phyloP scores from a whole-genome alignment of 2,329 filamentous ascomycete species.

The Clathrospora elynae region DNA sequence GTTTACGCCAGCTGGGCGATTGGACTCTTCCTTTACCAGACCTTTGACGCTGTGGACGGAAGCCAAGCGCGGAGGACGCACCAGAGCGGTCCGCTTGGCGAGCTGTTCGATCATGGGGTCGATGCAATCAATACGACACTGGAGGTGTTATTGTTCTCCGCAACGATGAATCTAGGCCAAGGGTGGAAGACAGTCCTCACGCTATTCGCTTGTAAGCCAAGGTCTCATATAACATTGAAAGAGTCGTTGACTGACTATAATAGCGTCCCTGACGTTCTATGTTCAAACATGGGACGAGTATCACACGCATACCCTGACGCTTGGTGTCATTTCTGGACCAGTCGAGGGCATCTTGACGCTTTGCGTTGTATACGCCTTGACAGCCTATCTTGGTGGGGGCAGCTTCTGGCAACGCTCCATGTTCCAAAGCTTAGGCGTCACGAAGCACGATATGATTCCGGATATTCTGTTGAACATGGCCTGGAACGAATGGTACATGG shows the following conservation, averaged over 20 bases:
- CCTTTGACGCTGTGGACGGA: slow-evolving; percentile 96
- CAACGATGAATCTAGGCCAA: slow-evolving; percentile 90
- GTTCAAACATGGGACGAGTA: slow-evolving; percentile 99
- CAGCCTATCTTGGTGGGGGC: slow-evolving; percentile 81
- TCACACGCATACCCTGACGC: slow-evolving; percentile 92
- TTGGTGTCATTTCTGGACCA: slow-evolving; percentile 90
- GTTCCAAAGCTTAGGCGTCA: slow-evolving; percentile 72
- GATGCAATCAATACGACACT: slow-evolving; percentile 96
- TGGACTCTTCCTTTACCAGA: slow-evolving; percentile 95
- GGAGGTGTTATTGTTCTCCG: slow-evolving; percentile 89
- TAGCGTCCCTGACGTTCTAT: slow-evolving; percentile 92
- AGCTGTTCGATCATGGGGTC: slow-evolving; percentile 95
- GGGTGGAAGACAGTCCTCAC: slow-evolving; percentile 84
- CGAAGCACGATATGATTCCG: slow-evolving; percentile 68
- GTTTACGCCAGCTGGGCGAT: slow-evolving; percentile 91
- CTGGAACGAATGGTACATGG: slow-evolving; percentile 92
- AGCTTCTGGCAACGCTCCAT: slow-evolving; percentile 92
- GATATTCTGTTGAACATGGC: slow-evolving; percentile 74
- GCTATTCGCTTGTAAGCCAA: slow-evolving; percentile 73
- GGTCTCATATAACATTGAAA: background rate
- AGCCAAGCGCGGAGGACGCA: slow-evolving; percentile 87
- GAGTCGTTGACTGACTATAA: slow-evolving; percentile 1
- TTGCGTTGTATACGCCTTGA: slow-evolving; percentile 79
- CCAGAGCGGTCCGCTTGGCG: slow-evolving; percentile 91
- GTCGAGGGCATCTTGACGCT: slow-evolving; percentile 92